Evolutionary conservation across 2,329 filamentous ascomycete genomes (phyloP).

Genomic region (Orbilia ellipsospora): DNA sequence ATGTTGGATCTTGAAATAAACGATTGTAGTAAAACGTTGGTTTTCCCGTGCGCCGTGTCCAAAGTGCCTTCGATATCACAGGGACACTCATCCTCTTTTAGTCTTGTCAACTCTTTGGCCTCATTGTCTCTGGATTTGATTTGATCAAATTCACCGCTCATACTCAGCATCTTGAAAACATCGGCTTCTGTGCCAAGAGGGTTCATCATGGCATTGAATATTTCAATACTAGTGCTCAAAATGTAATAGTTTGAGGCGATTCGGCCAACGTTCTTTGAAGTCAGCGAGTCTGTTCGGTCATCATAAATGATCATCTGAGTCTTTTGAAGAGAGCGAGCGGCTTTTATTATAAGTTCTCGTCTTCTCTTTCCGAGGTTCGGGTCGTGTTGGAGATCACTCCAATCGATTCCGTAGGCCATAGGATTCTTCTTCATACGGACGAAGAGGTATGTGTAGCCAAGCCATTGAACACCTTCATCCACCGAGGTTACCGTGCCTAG

Average conservation of each 20-base stretch:
- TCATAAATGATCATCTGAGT: slow-evolving; percentile 99
- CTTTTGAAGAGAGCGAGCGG: slow-evolving; percentile 84
- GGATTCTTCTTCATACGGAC: slow-evolving; percentile 95
- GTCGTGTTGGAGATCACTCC: slow-evolving; percentile 88
- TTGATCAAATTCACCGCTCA: slow-evolving; percentile 98
- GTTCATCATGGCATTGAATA: slow-evolving; percentile 96
- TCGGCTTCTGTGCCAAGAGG: slow-evolving; percentile 88
- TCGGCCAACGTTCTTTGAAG: slow-evolving; percentile 92
- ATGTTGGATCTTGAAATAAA: slow-evolving; percentile 89
- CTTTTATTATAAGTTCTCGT: slow-evolving; percentile 85
- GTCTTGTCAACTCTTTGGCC: slow-evolving; percentile 81
- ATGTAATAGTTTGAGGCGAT: slow-evolving; percentile 99
- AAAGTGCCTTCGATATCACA: slow-evolving; percentile 77
- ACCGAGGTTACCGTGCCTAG: slow-evolving; percentile 96
- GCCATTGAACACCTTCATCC: slow-evolving; percentile 92
- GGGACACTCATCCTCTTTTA: slow-evolving; percentile 76
- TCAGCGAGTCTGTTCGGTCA: slow-evolving; percentile 88
- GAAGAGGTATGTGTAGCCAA: slow-evolving; percentile 97
- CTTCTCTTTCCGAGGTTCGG: slow-evolving; percentile 86
- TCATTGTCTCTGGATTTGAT: slow-evolving; percentile 92
- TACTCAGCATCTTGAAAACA: slow-evolving; percentile 93
- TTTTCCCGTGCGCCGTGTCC: slow-evolving; percentile 85
- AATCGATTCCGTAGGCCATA: slow-evolving; percentile 93
- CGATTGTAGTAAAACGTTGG: slow-evolving; percentile 91
- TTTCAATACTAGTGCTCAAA: slow-evolving; percentile 88